Conservation (phyloP, 225 moss, liverwort and hornwort genomes). For the Takakia lepidozioides region DNA sequence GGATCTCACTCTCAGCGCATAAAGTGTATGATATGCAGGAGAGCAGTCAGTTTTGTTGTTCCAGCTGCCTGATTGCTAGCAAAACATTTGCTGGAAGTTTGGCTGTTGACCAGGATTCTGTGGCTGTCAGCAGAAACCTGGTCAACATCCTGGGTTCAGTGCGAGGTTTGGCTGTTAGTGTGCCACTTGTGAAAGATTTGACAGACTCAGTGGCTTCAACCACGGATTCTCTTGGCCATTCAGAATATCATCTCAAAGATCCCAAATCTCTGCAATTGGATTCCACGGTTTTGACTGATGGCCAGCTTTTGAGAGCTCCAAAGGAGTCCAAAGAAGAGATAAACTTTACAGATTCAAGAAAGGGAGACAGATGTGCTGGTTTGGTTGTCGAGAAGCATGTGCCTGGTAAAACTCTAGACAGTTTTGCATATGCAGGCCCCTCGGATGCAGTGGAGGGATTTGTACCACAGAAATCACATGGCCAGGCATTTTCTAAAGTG, state of each 20-base stretch:
- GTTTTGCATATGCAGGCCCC: constrained; percentile 56
- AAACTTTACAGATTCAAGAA: neutral
- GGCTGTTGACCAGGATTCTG: constrained; percentile 43
- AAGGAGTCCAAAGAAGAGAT: constrained; percentile 6
- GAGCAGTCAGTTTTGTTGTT: constrained; percentile 63
- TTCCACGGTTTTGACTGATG: too few species aligned
- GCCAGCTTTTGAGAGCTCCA: too few species aligned
- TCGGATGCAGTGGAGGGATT: constrained; percentile 82
- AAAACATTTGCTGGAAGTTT: constrained; percentile 57
- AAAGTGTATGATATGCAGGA: constrained; percentile 83
- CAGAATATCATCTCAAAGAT: too few species aligned
- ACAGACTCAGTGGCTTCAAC: too few species aligned
- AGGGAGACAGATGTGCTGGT: constrained; percentile 15
- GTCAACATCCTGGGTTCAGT: too few species aligned
- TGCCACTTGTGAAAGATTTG: too few species aligned
- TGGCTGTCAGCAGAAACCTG: too few species aligned
- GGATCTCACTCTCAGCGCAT: constrained; percentile 77
- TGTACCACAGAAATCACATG: constrained; percentile 46
- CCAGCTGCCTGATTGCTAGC: constrained; percentile 56
- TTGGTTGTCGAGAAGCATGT: constrained; percentile 34
- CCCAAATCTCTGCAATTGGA: too few species aligned
- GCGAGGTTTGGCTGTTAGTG: too few species aligned
- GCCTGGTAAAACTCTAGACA: constrained; percentile 23
- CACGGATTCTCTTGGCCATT: too few species aligned
- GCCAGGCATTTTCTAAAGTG: constrained; percentile 12